Base-by-base conservation (phyloP, 1,284 basidiomycete genomes). In the Sanghuangporus sanghuang region DNA sequence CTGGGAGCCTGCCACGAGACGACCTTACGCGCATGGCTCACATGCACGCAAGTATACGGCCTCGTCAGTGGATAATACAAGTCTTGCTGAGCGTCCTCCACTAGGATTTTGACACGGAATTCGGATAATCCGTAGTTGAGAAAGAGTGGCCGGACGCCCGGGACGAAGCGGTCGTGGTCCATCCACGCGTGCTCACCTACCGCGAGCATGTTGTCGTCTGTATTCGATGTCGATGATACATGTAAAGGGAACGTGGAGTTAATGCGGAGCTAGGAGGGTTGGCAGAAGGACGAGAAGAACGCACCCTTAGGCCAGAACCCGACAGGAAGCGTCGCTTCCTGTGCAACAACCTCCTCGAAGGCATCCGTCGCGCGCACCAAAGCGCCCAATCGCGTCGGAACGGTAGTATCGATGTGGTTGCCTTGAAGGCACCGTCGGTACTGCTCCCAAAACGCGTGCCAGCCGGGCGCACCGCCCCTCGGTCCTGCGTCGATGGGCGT, bases 171-270 rank as follows among this genome's bases (percentile, higher is more conserved):
- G 67, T 88, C 86, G 68, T 83, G 84, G 64, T 84, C 81, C 84
- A 87, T 83, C 86, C 86, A 88, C 48, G 85, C 84, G 23, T 87
- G 73, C 67, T 88, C 85, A 6, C 85, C 86, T 54, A 86, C 80
- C 39, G 84, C 85, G 27, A 87, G 77, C 21, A 79, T 72, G 39
- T 73, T 72, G 3, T 71, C 71, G 67, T 76, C 75, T 76, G 55
- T 32, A 23, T 16, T 58, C 16, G 23, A 62, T 44, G 63, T 58
- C 16, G 23, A 62, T 44, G 63, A 48, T 50, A 59, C 27, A 38
- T 50, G 50, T 52, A 58, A 48, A 65, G 59, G 49, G 54, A 44
- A 61, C 5, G 27, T 5, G 27, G 27, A 32, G 27, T 32, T 32
- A 52, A 27, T 40, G 57, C 66, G 44, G 61, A 40, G 39, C 18